phyloP scores from a whole-genome alignment of 306 rosid species.

The Malus sylvestris region DNA sequence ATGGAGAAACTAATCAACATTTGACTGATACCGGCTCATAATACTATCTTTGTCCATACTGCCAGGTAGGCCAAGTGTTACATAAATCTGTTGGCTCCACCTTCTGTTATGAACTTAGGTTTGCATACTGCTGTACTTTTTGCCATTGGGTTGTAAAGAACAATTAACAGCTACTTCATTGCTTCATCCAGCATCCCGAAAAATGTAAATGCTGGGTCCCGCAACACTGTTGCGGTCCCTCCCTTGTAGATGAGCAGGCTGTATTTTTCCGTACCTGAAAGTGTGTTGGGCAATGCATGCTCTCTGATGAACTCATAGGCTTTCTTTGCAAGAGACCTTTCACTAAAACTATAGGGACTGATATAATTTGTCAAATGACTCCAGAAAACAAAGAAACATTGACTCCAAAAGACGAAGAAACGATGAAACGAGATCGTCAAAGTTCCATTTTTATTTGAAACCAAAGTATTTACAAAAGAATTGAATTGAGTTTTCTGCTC shows the following conservation, averaged over 20 bases:
- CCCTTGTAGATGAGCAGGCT: background rate
- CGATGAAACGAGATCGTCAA: background rate
- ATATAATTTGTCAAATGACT: background rate
- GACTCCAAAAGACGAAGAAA: background rate
- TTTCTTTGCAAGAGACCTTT: background rate
- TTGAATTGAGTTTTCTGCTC: background rate
- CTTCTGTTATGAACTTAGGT: background rate
- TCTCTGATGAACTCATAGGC: background rate
- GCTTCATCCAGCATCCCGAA: background rate
- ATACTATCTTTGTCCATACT: background rate
- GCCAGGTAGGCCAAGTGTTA: background rate
- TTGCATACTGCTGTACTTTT: background rate
- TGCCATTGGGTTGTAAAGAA: background rate
- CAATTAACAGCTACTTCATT: background rate
- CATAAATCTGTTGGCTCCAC: background rate
- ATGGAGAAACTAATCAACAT: background rate
- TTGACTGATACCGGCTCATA: background rate
- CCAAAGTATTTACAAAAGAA: slow-evolving; percentile 2
- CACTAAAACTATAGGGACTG: background rate
- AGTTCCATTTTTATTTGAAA: background rate
- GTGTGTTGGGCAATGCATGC: background rate
- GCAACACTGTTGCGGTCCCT: too few relatives aligned
- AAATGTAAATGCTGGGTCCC: background rate
- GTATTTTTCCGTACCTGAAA: background rate
- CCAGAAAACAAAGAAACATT: background rate